Evolutionary conservation across 2,329 filamentous ascomycete species (phyloP).

Genomic region (Acarospora socialis): DNA sequence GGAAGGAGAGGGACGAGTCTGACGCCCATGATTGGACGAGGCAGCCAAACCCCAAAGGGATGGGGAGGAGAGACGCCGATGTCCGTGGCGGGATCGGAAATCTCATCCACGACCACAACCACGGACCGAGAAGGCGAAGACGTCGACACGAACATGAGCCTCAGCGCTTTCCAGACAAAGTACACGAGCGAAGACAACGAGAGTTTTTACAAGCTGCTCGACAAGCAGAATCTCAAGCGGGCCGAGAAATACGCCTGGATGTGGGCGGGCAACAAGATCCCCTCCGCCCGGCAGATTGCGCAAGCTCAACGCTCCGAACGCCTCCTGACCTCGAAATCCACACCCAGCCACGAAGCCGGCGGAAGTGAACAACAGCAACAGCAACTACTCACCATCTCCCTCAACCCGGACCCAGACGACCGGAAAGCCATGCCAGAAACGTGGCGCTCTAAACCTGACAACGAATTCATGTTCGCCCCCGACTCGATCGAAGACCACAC

Average conservation of each 20-base stretch:
- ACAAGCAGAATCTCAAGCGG: slow-evolving; percentile 74
- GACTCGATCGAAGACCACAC: slow-evolving; percentile 35
- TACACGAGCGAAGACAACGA: slow-evolving; percentile 98
- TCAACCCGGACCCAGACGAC: slow-evolving; percentile 46
- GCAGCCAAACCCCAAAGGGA: slow-evolving; percentile 45
- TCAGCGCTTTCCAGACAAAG: slow-evolving; percentile 74
- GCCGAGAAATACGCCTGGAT: slow-evolving; percentile 81
- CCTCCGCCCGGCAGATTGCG: slow-evolving; percentile 45
- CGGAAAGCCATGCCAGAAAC: slow-evolving; percentile 63
- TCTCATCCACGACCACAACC: slow-evolving; percentile 23
- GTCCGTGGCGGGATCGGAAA: slow-evolving; percentile 38
- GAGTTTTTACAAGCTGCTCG: slow-evolving; percentile 82
- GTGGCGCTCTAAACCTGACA: slow-evolving; percentile 63
- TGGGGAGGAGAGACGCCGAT: slow-evolving; percentile 62
- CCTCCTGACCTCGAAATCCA: slow-evolving; percentile 38
- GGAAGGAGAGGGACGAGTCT: slow-evolving; percentile 24
- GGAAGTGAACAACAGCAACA: slow-evolving; percentile 43
- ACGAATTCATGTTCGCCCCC: slow-evolving; percentile 68
- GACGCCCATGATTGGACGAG: slow-evolving; percentile 17
- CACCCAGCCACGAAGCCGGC: slow-evolving; percentile 49
- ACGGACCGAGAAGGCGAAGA: slow-evolving; percentile 29
- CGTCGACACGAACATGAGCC: slow-evolving; percentile 62
- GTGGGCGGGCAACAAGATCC: slow-evolving; percentile 74
- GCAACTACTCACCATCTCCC: slow-evolving; percentile 48
- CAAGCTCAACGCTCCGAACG: slow-evolving; percentile 27